These are phyloP conservation scores for Sanghuangporus weigelae DNA, from an alignment of 1,284 basidiomycete genomes.

Conservation along the genomic window DNA sequence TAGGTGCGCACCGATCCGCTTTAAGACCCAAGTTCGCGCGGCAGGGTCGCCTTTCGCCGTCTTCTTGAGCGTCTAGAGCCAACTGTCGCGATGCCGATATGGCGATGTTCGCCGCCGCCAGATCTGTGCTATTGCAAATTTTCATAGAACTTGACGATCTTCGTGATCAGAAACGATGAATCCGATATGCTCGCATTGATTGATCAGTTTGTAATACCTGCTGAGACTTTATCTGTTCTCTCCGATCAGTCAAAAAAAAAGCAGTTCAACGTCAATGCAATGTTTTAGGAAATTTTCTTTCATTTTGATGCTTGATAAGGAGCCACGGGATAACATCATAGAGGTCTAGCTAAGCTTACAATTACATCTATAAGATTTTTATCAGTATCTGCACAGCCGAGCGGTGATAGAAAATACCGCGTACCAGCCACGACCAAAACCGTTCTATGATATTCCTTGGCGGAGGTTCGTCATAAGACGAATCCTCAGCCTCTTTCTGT, in stretches of 20 bases:
- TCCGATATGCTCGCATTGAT: background rate
- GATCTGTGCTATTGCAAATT: background rate
- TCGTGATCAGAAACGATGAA: background rate
- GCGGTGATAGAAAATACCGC: constrained; percentile 25
- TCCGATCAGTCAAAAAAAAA: background rate
- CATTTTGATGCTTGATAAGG: background rate
- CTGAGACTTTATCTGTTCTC: no score
- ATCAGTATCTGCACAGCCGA: background rate
- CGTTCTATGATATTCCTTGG: constrained; percentile 61
- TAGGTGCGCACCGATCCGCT: background rate
- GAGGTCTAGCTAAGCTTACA: no score
- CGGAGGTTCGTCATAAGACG: constrained; percentile 62
- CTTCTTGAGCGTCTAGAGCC: background rate
- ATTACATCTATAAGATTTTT: background rate
- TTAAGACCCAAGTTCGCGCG: background rate
- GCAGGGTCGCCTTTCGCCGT: background rate
- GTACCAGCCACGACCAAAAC: constrained; percentile 69
- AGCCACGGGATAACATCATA: background rate
- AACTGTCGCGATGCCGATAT: background rate
- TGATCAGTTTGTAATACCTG: no score
- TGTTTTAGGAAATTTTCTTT: background rate
- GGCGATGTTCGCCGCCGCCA: background rate
- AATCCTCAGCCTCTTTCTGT: constrained; percentile 68
- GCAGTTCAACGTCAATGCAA: background rate
- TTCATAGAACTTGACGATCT: background rate